Percentiles rank a stretch among this genome's conserved stretches.
These are phyloP conservation scores for Phytophthora pinifolia DNA, from an alignment of 352 stramenopile genomes.

Conservation along the genomic window DNA sequence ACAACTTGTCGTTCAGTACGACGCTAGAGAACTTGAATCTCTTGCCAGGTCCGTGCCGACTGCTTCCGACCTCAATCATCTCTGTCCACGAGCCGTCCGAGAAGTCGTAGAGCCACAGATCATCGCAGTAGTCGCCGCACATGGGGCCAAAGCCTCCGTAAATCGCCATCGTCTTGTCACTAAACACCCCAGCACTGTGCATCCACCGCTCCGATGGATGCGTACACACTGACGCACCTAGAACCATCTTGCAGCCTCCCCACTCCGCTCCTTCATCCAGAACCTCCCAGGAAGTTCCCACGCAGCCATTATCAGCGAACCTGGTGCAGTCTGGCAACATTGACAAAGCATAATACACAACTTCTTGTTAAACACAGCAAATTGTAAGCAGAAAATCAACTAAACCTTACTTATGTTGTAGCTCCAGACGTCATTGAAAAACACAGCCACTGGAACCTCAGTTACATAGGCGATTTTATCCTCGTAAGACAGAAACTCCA, in stretches of 20 bases:
- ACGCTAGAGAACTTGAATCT: constrained; percentile 93
- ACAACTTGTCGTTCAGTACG: constrained; percentile 54
- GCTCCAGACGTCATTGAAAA: constrained; percentile 96
- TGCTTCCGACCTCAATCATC: constrained; percentile 75
- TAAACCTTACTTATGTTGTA: constrained; percentile 88
- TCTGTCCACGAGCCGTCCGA: constrained; percentile 89
- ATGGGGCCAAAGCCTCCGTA: constrained; percentile 93
- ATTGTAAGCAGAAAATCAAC: not conserved
- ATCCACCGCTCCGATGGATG: constrained; percentile 89
- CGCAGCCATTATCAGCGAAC: constrained; percentile 87
- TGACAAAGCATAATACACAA: not conserved
- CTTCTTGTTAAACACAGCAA: constrained; percentile 2
- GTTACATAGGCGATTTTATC: constrained; percentile 67
- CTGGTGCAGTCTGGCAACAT: constrained; percentile 64
- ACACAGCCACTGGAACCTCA: constrained; percentile 81
- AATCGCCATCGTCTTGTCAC: constrained; percentile 90
- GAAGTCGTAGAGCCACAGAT: constrained; percentile 96
- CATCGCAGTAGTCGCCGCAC: constrained; percentile 96
- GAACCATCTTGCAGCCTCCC: constrained; percentile 89
- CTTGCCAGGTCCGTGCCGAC: constrained; percentile 70
- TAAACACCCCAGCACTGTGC: constrained; percentile 89
- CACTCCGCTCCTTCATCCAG: constrained; percentile 86
- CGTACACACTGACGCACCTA: constrained; percentile 87
- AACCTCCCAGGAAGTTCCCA: constrained; percentile 79
- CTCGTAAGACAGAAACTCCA: constrained; percentile 90